Evolutionary conservation across 176 grass and related monocot species (phyloP), one percentile per base, ranked within the genome.

Genomic region (Guadua angustifolia): DNA sequence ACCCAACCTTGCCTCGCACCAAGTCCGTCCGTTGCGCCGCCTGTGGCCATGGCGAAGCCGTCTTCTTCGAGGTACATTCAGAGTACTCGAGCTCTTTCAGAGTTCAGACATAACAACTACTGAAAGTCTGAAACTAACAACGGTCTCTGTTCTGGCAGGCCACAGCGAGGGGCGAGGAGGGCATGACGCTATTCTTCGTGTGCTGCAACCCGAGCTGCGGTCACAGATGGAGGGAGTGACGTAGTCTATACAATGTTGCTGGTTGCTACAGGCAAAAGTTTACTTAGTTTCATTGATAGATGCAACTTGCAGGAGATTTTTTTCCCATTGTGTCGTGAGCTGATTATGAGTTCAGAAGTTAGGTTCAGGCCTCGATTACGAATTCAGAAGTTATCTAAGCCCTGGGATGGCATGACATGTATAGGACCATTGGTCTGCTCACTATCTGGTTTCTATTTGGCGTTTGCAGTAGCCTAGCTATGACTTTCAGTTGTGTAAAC

Each of bases 21-120:
- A 36, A 36, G 35, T 36, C 35, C 4, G 35, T 36, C 1, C 35
- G 35, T 36, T 36, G 35, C 35, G 4, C 4, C 35, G 4, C 35
- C 35, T 36, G 35, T 36, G 35, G 35, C 57, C 91, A 93, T 57
- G 81, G 81, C 0, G 88, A 93, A 79, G 85, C 88, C 57, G 91
- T 90, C 14, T 90, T 88, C 67, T 88, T 90, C 81, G 85, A 90
- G 88, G 88, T 91, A n/a, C 19, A 21, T 24, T 78, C 15, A 36
- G 35, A 45, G 7, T 42, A 13, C 50, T 36, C 4, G 4, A 38
- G 15, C 9, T 14, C 12, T 9, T 74, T 74, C 47, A 55, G n/a
- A 73, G 63, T 36, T 66, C 29, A 38, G 36, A 32, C 6, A 9
- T 17, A 19, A 21, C 53, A 36, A 18, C 63, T 39, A 15, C 13